phyloP scores from a whole-genome alignment of 345 rosid genomes.

The Salix purpurea region DNA sequence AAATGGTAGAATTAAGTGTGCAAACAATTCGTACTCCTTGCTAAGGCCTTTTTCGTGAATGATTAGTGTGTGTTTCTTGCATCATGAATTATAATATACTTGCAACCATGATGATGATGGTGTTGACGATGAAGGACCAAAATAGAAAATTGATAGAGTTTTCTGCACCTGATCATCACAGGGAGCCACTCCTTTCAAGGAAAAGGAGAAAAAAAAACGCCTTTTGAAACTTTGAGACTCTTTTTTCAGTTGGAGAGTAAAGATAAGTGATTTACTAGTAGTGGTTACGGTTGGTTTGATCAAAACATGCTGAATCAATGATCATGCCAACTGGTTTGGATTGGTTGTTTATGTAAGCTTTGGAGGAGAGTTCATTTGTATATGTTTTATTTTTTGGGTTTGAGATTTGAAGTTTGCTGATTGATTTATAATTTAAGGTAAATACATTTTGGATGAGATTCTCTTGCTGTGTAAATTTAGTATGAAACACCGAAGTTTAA shows the following conservation, averaged over 20 bases:
- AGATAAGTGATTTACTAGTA: neutral
- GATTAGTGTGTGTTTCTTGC: neutral
- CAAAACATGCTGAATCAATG: neutral
- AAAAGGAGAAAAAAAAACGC: neutral
- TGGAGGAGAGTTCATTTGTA: neutral
- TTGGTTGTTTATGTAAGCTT: neutral
- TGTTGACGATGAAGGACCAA: neutral
- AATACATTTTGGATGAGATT: slow-evolving; percentile 7
- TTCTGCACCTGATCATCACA: neutral
- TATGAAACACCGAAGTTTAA: neutral
- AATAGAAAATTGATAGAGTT: neutral
- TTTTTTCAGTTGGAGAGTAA: neutral
- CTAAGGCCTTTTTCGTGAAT: neutral
- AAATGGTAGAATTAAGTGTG: neutral
- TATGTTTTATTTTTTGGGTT: slow-evolving; percentile 39
- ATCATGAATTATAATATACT: neutral
- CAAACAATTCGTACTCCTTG: neutral
- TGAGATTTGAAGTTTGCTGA: slow-evolving; percentile 45
- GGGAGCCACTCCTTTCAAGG: neutral
- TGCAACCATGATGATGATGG: neutral
- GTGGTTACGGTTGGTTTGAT: neutral
- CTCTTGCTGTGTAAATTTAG: slow-evolving; percentile 1
- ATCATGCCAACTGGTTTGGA: neutral
- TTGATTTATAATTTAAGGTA: slow-evolving; percentile 29
- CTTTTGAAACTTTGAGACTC: neutral